These are phyloP conservation scores for Xylariales sp. DNA, from an alignment of 2,329 filamentous ascomycete species.

Conservation along the genomic window DNA sequence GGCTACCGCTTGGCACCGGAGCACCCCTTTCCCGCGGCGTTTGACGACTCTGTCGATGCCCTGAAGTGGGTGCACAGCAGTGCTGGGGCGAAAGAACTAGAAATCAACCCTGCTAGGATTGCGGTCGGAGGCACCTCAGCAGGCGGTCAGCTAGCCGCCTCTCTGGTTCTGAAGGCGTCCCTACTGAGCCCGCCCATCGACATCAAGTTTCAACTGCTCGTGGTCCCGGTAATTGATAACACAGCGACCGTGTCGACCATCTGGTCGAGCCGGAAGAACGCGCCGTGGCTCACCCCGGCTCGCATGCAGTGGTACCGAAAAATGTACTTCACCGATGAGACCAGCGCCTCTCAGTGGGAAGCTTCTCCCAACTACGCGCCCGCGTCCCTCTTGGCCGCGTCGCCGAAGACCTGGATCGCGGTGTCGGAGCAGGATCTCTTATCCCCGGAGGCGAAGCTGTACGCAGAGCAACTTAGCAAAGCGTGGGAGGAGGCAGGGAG, in stretches of 20 bases:
- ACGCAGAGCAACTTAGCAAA: slow-evolving; percentile 19
- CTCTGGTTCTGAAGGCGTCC: slow-evolving; percentile 13
- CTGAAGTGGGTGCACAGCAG: slow-evolving; percentile 3
- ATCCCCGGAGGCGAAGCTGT: slow-evolving; percentile 23
- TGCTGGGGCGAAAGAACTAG: no score
- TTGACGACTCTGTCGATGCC: background rate
- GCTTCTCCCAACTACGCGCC: slow-evolving; percentile 22
- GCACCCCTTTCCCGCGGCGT: background rate
- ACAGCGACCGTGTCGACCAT: slow-evolving; percentile 20
- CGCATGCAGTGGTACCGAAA: slow-evolving; percentile 32
- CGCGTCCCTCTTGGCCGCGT: slow-evolving; percentile 13
- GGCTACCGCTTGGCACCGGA: background rate
- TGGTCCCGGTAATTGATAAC: slow-evolving; percentile 30
- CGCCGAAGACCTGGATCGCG: slow-evolving; percentile 26
- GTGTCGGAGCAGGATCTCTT: slow-evolving; percentile 28
- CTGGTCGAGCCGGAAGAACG: slow-evolving; percentile 13
- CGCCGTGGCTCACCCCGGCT: slow-evolving; percentile 28
- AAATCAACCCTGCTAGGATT: no score
- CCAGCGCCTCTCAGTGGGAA: slow-evolving; percentile 21
- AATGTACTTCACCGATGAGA: slow-evolving; percentile 23
- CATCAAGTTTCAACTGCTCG: slow-evolving; percentile 11
- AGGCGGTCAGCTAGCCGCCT: slow-evolving; percentile 13
- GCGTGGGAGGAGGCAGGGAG: slow-evolving; percentile 10
- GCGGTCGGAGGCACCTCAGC: no score
- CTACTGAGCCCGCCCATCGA: slow-evolving; percentile 9